Percentiles rank a stretch among this genome's conserved stretches.
Evolutionary conservation across 2,329 filamentous ascomycete species (phyloP).

Genomic region (Colletotrichum tabaci): DNA sequence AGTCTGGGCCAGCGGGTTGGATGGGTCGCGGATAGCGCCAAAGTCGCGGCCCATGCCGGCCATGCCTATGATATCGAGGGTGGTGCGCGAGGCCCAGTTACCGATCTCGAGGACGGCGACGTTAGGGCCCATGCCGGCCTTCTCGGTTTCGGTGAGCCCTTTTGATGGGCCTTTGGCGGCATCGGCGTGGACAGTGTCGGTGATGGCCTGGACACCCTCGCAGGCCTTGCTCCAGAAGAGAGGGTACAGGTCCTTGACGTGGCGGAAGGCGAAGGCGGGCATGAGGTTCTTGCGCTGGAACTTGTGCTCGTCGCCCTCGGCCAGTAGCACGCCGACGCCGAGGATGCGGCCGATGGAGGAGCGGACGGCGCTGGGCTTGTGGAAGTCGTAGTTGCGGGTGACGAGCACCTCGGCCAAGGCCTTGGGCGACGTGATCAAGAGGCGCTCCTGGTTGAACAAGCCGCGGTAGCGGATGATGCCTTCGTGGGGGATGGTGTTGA

Average conservation of each 20-base stretch:
- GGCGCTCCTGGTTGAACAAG: constrained; percentile 73
- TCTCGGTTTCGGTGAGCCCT: constrained; percentile 46
- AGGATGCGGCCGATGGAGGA: constrained; percentile 74
- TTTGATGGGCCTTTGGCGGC: constrained; percentile 52
- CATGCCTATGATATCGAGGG: constrained; percentile 82
- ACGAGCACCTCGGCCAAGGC: constrained; percentile 79
- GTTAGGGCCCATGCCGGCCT: constrained; percentile 43
- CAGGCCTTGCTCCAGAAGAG: constrained; percentile 85
- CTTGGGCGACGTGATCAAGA: constrained; percentile 75
- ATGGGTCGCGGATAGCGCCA: constrained; percentile 72
- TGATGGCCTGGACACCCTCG: constrained; percentile 77
- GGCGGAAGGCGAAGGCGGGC: constrained; percentile 88
- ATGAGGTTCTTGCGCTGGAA: constrained; percentile 83
- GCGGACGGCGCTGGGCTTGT: constrained; percentile 71
- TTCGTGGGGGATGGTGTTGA: constrained; percentile 73
- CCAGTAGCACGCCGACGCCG: constrained; percentile 81
- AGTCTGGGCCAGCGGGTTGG: constrained; percentile 70
- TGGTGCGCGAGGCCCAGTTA: constrained; percentile 76
- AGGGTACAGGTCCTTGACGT: constrained; percentile 87
- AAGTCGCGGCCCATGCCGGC: constrained; percentile 83
- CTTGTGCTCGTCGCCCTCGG: constrained; percentile 94
- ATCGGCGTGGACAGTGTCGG: constrained; percentile 51
- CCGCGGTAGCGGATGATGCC: constrained; percentile 78
- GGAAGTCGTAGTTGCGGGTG: constrained; percentile 78
- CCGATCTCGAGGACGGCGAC: constrained; percentile 65